phyloP scores from a whole-genome alignment of 2,329 filamentous ascomycete species.

The Bipolaris cookei region DNA sequence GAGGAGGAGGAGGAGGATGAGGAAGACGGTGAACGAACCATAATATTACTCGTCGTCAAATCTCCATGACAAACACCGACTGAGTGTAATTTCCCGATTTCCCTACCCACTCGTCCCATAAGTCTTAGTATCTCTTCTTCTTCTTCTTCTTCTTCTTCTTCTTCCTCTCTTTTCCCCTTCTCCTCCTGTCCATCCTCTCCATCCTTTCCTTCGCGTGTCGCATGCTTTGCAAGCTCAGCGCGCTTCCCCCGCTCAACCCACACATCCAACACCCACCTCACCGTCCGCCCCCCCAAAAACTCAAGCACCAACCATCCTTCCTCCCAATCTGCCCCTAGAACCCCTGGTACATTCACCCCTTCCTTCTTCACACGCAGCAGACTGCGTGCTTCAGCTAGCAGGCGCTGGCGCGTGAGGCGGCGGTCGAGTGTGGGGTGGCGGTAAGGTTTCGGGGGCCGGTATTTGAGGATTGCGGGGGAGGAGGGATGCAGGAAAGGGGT shows the following conservation, averaged over 20 bases:
- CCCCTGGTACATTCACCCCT: constrained; percentile 79
- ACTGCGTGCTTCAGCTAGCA: constrained; percentile 87
- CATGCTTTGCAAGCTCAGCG: constrained; percentile 1
- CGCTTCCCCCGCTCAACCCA: constrained; percentile 68
- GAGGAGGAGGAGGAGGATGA: background rate
- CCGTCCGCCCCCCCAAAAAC: constrained; percentile 65
- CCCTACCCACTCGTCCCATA: constrained; percentile 72
- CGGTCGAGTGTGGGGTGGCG: constrained; percentile 88
- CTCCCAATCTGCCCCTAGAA: constrained; percentile 73
- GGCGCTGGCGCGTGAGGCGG: constrained; percentile 82
- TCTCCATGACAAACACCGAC: constrained; percentile 93
- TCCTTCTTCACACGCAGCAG: constrained; percentile 79
- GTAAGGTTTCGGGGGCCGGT: constrained; percentile 90
- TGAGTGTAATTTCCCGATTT: constrained; percentile 78
- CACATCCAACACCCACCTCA: constrained; percentile 71
- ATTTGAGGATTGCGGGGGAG: constrained; percentile 80
- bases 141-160: constrained; percentile 34
- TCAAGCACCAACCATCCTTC: constrained; percentile 63
- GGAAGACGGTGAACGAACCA: constrained; percentile 60
- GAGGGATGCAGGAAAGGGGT: constrained; percentile 76
- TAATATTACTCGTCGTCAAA: constrained; percentile 96
- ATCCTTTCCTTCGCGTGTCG: background rate
- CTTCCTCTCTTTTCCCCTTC: constrained; percentile 9
- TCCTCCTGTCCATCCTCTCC: no score
- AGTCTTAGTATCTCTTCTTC: constrained; percentile 54